Percentiles rank a stretch among this genome's conserved stretches.
These are phyloP conservation scores for Xylaria sp. DNA, from an alignment of 2,329 filamentous ascomycete genomes.

Conservation along the genomic window DNA sequence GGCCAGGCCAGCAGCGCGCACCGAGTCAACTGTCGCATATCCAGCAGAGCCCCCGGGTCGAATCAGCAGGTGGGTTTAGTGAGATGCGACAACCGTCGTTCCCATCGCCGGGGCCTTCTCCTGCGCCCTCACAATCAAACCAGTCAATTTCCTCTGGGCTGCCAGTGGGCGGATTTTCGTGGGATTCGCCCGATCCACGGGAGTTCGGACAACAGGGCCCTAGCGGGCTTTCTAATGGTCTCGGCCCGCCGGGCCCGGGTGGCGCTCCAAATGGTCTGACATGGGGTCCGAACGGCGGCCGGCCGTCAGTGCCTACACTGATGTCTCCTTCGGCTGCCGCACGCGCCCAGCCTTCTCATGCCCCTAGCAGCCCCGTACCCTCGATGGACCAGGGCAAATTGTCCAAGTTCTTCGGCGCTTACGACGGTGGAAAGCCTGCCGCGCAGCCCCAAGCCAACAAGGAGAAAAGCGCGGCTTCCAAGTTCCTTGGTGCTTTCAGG, in stretches of 20 bases:
- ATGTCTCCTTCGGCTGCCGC: not conserved
- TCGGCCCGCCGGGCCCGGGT: slow-evolving; percentile 12
- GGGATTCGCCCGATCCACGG: slow-evolving; percentile 25
- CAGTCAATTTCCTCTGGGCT: slow-evolving; percentile 27
- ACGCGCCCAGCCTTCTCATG: slow-evolving; percentile 24
- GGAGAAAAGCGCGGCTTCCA: slow-evolving; percentile 40
- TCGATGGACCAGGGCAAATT: slow-evolving; percentile 34
- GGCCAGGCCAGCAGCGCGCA: slow-evolving; percentile 28
- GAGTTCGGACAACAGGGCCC: slow-evolving; percentile 25
- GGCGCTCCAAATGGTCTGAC: slow-evolving; percentile 16
- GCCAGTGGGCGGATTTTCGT: slow-evolving; percentile 17
- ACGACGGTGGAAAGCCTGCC: slow-evolving; percentile 30
- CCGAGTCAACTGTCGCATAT: slow-evolving; percentile 32
- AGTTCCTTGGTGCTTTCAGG: slow-evolving; percentile 40
- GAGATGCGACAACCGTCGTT: slow-evolving; percentile 37
- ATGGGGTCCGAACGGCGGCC: slow-evolving; percentile 31
- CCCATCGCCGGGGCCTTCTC: slow-evolving; percentile 36
- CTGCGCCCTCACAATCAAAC: slow-evolving; percentile 30
- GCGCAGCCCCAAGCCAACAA: slow-evolving; percentile 30
- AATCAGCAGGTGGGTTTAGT: slow-evolving; percentile 22
- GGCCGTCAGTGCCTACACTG: slow-evolving; percentile 16
- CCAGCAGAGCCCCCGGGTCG: slow-evolving; percentile 33
- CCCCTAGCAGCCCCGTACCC: slow-evolving; percentile 30
- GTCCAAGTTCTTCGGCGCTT: slow-evolving; percentile 38
- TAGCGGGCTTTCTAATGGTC: slow-evolving; percentile 22